phyloP scores from a whole-genome alignment of 495 filamentous ascomycete genomes.

The Trichoderma asperelloides region DNA sequence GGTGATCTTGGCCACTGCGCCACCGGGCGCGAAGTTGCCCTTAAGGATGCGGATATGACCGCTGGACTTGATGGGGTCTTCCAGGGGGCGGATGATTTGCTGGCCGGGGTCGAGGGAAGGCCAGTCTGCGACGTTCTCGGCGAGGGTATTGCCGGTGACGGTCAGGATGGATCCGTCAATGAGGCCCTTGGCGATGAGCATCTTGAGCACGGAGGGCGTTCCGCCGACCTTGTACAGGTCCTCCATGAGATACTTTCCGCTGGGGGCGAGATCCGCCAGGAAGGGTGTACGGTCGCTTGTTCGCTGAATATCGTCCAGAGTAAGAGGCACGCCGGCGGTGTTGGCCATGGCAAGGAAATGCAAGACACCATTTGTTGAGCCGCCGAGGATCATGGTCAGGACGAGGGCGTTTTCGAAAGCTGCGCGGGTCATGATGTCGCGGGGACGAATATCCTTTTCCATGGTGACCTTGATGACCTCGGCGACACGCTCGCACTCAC shows the following conservation, averaged over 20 bases:
- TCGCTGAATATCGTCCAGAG: slow-evolving; percentile 79
- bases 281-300: slow-evolving; percentile 86
- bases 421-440: slow-evolving; percentile 72
- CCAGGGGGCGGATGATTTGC: slow-evolving; percentile 72
- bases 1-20: slow-evolving; percentile 95
- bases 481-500: slow-evolving; percentile 82
- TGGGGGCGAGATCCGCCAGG: slow-evolving; percentile 86
- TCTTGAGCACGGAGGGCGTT: slow-evolving; percentile 83
- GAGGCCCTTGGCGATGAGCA: slow-evolving; percentile 71
- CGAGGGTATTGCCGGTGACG: slow-evolving; percentile 86
- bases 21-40: slow-evolving; percentile 86
- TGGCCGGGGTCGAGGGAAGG: slow-evolving; percentile 75
- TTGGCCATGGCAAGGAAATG: slow-evolving; percentile 94
- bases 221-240: slow-evolving; percentile 93
- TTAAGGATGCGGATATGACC: slow-evolving; percentile 86
- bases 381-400: slow-evolving; percentile 86
- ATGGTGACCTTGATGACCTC: slow-evolving; percentile 79
- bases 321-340: slow-evolving; percentile 74
- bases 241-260: slow-evolving; percentile 83
- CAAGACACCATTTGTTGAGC: slow-evolving; percentile 85
- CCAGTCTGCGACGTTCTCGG: slow-evolving; percentile 76
- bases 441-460: slow-evolving; percentile 78
- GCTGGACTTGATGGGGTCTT: slow-evolving; percentile 76
- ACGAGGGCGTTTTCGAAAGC: slow-evolving; percentile 92
- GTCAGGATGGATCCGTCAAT: slow-evolving; percentile 80